Conservation (phyloP, 2,329 filamentous ascomycete genomes). For the Trichoderma afroharzianum region DNA sequence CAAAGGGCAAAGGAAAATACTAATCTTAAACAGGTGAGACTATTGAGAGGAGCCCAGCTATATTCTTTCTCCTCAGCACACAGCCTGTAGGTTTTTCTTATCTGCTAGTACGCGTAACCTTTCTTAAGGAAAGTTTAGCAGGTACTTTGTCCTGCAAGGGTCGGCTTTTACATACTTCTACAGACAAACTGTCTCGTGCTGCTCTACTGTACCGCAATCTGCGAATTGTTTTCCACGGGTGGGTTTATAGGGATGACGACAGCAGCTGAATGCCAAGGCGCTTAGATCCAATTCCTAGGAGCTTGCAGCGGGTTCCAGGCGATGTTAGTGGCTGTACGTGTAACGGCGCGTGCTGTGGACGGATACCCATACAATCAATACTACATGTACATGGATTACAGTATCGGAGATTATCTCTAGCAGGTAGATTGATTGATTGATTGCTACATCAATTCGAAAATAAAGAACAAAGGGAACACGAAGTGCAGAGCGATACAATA, state of each 20-base stretch:
- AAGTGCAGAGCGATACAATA: background rate
- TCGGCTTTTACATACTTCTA: background rate
- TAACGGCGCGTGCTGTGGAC: no score
- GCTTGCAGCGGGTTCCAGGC: background rate
- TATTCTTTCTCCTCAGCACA: background rate
- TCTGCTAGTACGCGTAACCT: background rate
- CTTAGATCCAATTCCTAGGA: background rate
- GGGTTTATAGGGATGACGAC: background rate
- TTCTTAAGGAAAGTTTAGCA: background rate
- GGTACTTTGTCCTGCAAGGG: background rate
- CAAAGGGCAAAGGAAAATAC: background rate
- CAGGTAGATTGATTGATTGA: background rate
- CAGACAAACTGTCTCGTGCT: background rate
- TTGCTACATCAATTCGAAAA: background rate
- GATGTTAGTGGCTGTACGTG: no score
- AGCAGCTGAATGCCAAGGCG: slow-evolving; percentile 10
- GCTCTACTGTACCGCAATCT: background rate
- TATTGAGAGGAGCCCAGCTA: background rate
- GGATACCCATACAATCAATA: no score
- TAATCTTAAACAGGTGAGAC: background rate
- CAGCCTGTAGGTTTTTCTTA: background rate
- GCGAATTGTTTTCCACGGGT: background rate
- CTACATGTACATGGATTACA: background rate
- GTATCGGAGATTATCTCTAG: background rate
- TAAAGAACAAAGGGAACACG: background rate